Evolutionary conservation across 2,329 filamentous ascomycete species (phyloP).

Genomic region (Curvularia sp.): DNA sequence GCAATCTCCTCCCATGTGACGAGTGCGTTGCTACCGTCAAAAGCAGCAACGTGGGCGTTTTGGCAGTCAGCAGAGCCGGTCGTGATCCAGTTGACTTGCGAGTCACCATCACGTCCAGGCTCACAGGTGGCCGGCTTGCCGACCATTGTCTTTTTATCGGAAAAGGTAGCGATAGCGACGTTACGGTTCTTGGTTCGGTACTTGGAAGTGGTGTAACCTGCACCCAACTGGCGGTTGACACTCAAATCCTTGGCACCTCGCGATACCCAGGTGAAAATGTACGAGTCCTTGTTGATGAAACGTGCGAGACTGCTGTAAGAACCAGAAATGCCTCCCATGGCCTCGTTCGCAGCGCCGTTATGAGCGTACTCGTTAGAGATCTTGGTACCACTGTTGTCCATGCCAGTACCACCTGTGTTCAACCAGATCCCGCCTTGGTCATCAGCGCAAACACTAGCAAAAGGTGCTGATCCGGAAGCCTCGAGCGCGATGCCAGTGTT

Average conservation of each 20-base stretch:
- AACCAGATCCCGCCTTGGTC: conserved; percentile 71
- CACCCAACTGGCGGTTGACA: conserved; percentile 65
- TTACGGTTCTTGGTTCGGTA: conserved; percentile 67
- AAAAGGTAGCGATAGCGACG: conserved; percentile 64
- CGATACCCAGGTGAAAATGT: conserved; percentile 70
- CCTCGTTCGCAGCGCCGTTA: conserved; percentile 65
- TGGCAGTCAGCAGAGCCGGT: conserved; percentile 61
- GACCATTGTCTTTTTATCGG: conserved; percentile 65
- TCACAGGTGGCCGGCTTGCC: conserved; percentile 62
- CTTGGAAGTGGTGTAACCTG: conserved; percentile 60
- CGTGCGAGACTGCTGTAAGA: conserved; percentile 66
- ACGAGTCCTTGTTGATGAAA: conserved; percentile 60
- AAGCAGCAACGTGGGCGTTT: conserved; percentile 66
- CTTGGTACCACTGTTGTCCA: conserved; percentile 67
- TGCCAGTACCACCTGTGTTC: conserved; percentile 66
- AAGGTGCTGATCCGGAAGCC: conserved; percentile 65
- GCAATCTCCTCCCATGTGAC: conserved; percentile 69
- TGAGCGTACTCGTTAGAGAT: conserved; percentile 69
- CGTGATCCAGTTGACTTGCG: conserved; percentile 68
- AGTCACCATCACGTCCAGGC: conserved; percentile 64
- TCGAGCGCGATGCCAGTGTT: conserved; percentile 71
- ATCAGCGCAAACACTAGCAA: conserved; percentile 66
- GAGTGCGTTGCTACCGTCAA: conserved; percentile 61
- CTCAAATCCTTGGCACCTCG: conserved; percentile 64
- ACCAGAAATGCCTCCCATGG: conserved; percentile 69